phyloP scores from a whole-genome alignment of 1,284 basidiomycete genomes.

The Termitomyces sp. region DNA sequence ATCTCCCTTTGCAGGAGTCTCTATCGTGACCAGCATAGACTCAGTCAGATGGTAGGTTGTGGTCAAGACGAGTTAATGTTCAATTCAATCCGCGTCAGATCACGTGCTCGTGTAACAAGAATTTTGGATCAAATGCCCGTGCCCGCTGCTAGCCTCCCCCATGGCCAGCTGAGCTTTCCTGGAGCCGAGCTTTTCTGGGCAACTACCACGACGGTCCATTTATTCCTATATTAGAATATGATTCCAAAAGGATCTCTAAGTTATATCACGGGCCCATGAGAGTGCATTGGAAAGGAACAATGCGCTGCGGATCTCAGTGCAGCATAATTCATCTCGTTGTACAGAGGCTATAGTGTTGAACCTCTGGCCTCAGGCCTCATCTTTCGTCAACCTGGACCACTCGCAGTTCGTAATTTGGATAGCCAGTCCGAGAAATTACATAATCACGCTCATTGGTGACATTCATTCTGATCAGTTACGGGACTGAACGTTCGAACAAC shows the following conservation, averaged over 20 bases:
- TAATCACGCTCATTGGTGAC: conserved; percentile 13
- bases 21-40: conserved; percentile 18
- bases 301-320: background rate
- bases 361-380: no score
- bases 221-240: background rate
- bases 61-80: background rate
- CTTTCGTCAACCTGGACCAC: no score
- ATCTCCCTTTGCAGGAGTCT: conserved; percentile 37
- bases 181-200: no score
- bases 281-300: background rate
- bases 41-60: background rate
- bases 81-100: conserved; percentile 14
- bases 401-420: background rate
- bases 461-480: conserved; percentile 3
- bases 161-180: background rate
- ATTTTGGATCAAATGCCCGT: background rate
- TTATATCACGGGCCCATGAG: background rate
- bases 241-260: background rate
- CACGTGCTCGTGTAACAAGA: conserved; percentile 19
- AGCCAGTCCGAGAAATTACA: conserved; percentile 15
- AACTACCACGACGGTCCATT: no score
- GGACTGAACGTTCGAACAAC: conserved; percentile 1
- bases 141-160: no score
- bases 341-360: background rate
- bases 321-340: background rate